Base-by-base conservation (phyloP, 768 basidiomycete genomes). In the Pleurotus salmoneostramineus region DNA sequence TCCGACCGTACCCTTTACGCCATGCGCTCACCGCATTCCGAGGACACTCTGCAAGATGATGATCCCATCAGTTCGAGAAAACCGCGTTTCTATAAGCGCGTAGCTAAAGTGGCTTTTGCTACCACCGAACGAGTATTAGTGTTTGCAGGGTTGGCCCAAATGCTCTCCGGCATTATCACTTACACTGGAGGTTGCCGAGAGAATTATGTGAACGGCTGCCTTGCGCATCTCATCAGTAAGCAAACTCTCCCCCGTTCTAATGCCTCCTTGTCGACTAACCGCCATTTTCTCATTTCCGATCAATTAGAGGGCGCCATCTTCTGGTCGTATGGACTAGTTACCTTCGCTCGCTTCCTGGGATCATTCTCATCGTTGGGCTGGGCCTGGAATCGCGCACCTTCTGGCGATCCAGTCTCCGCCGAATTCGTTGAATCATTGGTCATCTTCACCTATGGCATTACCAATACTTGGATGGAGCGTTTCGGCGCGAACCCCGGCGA, bases 401-500 rank as follows among this genome's bases (percentile, higher is more conserved):
- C 72, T 3, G 74, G 75, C 17, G 71, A 73, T 21, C 73, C 73
- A 46, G 77, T 80, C 6, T 83, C 86, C 5, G 90, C 87, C 4
- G 91, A 93, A 69, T 88, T 91, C 56, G 77, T 86, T 58, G 92
- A 94, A 71, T 91, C 87, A 0, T 66, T 77, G 7, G 80, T 93
- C 52, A 95, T 98, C 64, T 95, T 95, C 72, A 35, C 85, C 0
- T 98, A 98, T 67, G 95, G 95, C 6, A 77, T 83, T 35, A 89
- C 93, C 44, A 96, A 98, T 68, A 93, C 90, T 12, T 98, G 93
- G 93, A 93, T 98, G 91, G 96, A 98, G 72, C 83, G 96, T 43
- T 91, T 96, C 62, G 95, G 95, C 3, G 91, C 87, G 0, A 72
- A 80, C 12, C 73, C 89, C 0, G 92, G 91, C 11, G 87, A 88